Base-by-base conservation (phyloP, 257 asterid genomes). In the Nicotiana noctiflora region DNA sequence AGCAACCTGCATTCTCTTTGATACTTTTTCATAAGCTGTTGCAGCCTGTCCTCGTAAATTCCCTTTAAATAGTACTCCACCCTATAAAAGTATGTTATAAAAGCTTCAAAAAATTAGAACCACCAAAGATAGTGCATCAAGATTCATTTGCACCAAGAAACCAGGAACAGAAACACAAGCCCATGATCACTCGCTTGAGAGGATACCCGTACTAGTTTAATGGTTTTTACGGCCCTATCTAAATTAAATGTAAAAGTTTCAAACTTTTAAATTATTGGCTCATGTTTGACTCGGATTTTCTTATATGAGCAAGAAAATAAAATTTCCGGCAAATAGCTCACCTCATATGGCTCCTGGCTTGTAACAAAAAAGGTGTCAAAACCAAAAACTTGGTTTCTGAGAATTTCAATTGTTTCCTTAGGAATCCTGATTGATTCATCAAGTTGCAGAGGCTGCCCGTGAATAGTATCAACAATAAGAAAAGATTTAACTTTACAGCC, bases 311-410 rank as follows among this genome's bases (percentile, higher is more conserved):
- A 46, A 46, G 21, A 72, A 44, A 72, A 46, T 6, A 72, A 49
- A 14, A 46, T 14, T 49, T 3, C 31, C 78, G 49, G 61, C 40
- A 81, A 80, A 64, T 79, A 81, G 85, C 96, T 88, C 85, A 93
- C 99, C 89, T 95, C 99, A 85, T 95, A 95, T 67, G 99, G 98
- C 91, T 95, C 98, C 85, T 95, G 97, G 91, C 93, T 91, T 82
- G 97, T 95, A 80, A 95, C 93, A 55, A 95, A 95, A 90, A 93
- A 95, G 10, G 98, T 92, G 85, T 95, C 99, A 60, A 95, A 95
- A 82, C 98, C 94, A 90, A 95, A 95, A 74, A 95, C 92, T 90
- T 93, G 98, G 81, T 95, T 94, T 88, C 87, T 92, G 79, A 95
- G 84, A 84, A 95, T 84, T 13, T 95, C 99, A 83, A 90, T 88